Base-by-base conservation (phyloP, 2,329 filamentous ascomycete genomes). In the Aspergillus viridinutans region DNA sequence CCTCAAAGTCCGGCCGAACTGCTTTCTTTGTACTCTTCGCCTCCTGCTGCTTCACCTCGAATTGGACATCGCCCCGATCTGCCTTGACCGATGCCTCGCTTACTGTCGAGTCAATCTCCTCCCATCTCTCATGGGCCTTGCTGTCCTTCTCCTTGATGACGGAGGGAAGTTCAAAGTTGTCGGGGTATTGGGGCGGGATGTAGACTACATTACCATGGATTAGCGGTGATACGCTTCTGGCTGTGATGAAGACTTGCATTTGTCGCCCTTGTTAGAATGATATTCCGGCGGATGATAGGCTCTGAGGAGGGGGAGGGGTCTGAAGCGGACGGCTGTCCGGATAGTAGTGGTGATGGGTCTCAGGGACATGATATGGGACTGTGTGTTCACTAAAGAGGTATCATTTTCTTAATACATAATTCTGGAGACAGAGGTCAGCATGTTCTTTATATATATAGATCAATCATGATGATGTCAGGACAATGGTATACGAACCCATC, bases 51-150 rank as follows among this genome's bases (percentile, higher is more conserved):
- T 40, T 12, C 25, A 40, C 35, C 7, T 49, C 50, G 50, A 59
- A 53, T 20, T 54, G 25, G 29, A 61, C 53, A 20, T 61, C 59
- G 20, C 59, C 59, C 7, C 59, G 59, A 35, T 61, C 59, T 29
- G 59, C 59, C 52, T 61, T 61, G 6, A 61, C 59, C 47, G 50
- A 35, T 12, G 50, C 49, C 55, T 61, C 59, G 35, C 59, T 61
- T 25, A 55, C 9, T 1, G 59, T 61, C 20, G 59, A 52, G n/a
- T 61, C 57, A 1, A 57, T 12, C 53, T 61, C 59, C 23, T 61
- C 59, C 59, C 59, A 61, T 10, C 29, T 17, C 2, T 50, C 49
- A 4, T 53, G n/a, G 12, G n/a, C 43, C 20, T 42, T 47, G 20
- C n/a, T 21, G 40, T 20, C 45, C 7, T 53, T 38, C n/a, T 55